These are phyloP conservation scores for Mucor saturninus DNA, from an alignment of 371 early-diverging fungal genomes.

Conservation along the genomic window DNA sequence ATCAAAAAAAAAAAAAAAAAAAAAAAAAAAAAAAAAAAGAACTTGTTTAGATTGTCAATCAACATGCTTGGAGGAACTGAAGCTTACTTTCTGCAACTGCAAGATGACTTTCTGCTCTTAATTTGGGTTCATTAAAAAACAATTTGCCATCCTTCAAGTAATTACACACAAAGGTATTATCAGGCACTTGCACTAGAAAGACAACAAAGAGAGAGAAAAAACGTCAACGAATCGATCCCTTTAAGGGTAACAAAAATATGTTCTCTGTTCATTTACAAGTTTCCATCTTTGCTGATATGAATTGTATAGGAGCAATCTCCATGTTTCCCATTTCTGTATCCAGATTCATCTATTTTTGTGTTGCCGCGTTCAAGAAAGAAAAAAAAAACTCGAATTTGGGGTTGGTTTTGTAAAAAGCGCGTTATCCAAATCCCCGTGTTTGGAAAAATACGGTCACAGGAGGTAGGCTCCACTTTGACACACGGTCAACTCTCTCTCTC, in stretches of 20 bases:
- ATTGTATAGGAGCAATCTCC: conserved; percentile 4
- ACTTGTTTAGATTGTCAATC: background rate
- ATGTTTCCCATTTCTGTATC: background rate
- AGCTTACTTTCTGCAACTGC: conserved; percentile 29
- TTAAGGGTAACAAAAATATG: background rate
- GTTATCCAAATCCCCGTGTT: background rate
- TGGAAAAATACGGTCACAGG: background rate
- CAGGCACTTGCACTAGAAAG: conserved; percentile 6
- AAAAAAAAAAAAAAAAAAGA: background rate
- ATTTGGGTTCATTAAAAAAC: conserved; percentile 33
- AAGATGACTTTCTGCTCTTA: conserved; percentile 42
- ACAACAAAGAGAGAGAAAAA: background rate
- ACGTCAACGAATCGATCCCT: too few species aligned
- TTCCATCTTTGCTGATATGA: conserved; percentile 15
- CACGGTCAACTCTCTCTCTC: background rate
- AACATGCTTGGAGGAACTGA: background rate
- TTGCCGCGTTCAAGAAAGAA: background rate
- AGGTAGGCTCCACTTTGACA: background rate
- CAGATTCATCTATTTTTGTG: conserved; percentile 7
- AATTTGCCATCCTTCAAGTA: conserved; percentile 51
- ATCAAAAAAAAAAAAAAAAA: background rate
- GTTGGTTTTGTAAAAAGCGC: background rate
- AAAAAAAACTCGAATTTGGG: background rate
- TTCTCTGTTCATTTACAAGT: conserved; percentile 7
- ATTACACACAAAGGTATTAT: conserved; percentile 9